Conservation (phyloP, 768 basidiomycete species). For the Dendrothele bispora region DNA sequence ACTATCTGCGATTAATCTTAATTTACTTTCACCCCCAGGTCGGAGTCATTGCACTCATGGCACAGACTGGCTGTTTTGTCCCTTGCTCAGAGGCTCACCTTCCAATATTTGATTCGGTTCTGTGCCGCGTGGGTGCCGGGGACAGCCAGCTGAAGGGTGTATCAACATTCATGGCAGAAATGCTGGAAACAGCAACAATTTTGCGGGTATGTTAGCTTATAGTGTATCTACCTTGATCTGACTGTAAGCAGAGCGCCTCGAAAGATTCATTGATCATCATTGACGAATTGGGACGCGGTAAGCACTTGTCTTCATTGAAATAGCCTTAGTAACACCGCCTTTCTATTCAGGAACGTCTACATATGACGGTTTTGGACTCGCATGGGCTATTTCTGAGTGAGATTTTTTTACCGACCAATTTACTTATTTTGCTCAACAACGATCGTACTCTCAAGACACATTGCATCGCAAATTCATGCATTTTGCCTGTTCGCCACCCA, state of each 20-base stretch:
- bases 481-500: slow-evolving; percentile 98
- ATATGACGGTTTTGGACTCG: slow-evolving; percentile 74
- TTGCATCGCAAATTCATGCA: slow-evolving; percentile 87
- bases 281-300: slow-evolving; percentile 92
- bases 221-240: background rate
- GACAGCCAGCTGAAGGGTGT: slow-evolving; percentile 98
- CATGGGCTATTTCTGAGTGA: slow-evolving; percentile 98
- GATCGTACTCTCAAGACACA: slow-evolving; percentile 60
- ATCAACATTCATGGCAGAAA: slow-evolving; percentile 99
- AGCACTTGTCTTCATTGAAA: slow-evolving; percentile 3
- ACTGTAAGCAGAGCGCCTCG: slow-evolving; percentile 71
- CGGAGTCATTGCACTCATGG: slow-evolving; percentile 96
- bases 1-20: slow-evolving; percentile 33
- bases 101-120: slow-evolving; percentile 93
- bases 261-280: slow-evolving; percentile 95
- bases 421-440: background rate
- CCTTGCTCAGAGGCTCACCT: slow-evolving; percentile 84
- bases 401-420: slow-evolving; percentile 16
- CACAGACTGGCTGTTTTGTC: slow-evolving; percentile 93
- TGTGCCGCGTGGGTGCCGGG: slow-evolving; percentile 95
- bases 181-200: slow-evolving; percentile 97
- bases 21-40: slow-evolving; percentile 38
- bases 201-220: slow-evolving; percentile 56
- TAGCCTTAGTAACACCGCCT: background rate
- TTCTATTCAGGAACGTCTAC: slow-evolving; percentile 80